A percentile compares a stretch with the other conserved stretches of the same genome.
Evolutionary conservation across 129 eudicot species (phyloP).

Genomic region (Flaveria ramosissima): DNA sequence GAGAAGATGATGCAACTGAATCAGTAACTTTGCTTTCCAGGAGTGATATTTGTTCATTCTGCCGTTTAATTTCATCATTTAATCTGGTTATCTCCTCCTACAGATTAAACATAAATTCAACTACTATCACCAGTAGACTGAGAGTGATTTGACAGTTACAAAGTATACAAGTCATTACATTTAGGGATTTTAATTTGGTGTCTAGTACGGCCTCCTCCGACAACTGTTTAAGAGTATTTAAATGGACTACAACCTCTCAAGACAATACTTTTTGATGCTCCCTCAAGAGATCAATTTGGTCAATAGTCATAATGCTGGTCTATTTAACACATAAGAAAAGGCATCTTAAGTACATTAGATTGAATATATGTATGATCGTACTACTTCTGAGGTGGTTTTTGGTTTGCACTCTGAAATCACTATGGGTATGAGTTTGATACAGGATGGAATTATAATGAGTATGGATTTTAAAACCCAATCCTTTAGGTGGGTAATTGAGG

Average conservation of each 20-base stretch:
- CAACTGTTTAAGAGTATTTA: slow-evolving; percentile 59
- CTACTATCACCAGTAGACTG: slow-evolving; percentile 11
- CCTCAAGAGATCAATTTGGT: slow-evolving; percentile 73
- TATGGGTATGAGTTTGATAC: slow-evolving; percentile 3
- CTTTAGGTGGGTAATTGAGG: background rate
- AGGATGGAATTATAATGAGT: background rate
- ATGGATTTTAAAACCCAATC: slow-evolving; percentile 1
- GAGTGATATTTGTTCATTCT: slow-evolving; percentile 66
- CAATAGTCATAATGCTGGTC: slow-evolving; percentile 56
- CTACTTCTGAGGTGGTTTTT: background rate
- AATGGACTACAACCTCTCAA: slow-evolving; percentile 76
- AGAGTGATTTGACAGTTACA: background rate
- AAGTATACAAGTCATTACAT: slow-evolving; percentile 40
- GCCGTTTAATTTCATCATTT: slow-evolving; percentile 59
- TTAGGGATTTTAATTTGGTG: slow-evolving; percentile 49
- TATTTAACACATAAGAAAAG: slow-evolving; percentile 31
- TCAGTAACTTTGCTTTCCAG: slow-evolving; percentile 62
- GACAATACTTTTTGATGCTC: slow-evolving; percentile 80
- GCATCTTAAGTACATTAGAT: background rate
- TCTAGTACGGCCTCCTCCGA: slow-evolving; percentile 60
- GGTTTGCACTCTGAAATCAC: background rate
- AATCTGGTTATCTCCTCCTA: slow-evolving; percentile 68
- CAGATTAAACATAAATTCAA: slow-evolving; percentile 19
- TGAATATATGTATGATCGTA: background rate
- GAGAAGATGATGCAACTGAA: slow-evolving; percentile 42